phyloP scores from a whole-genome alignment of 1,284 basidiomycete genomes.

The Papiliotrema fonsecae region DNA sequence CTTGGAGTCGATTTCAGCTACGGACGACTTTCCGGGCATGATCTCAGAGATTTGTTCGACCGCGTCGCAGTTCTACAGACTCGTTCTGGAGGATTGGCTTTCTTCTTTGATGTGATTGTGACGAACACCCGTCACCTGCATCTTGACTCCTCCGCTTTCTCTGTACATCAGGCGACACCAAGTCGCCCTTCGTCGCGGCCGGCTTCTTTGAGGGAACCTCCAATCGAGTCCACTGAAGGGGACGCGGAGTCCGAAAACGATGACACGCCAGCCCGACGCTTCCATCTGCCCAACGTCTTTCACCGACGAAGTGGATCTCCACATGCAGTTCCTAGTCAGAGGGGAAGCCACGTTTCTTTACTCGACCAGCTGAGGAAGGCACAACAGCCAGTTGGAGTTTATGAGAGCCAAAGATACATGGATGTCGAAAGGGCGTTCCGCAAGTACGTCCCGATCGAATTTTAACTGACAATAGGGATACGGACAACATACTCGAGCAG shows the following conservation, averaged over 20 bases:
- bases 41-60: constrained; percentile 37
- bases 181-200: constrained; percentile 23
- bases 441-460: constrained; percentile 17
- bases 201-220: constrained; percentile 19
- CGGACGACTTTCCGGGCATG: constrained; percentile 36
- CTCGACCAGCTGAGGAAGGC: constrained; percentile 37
- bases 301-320: constrained; percentile 16
- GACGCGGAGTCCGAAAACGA: constrained; percentile 1
- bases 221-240: not conserved
- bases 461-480: constrained; percentile 37
- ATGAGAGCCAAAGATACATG: constrained; percentile 72
- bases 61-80: constrained; percentile 34
- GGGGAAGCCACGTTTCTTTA: constrained; percentile 32
- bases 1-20: constrained; percentile 42
- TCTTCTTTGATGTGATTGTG: constrained; percentile 47
- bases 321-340: constrained; percentile 12
- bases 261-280: not conserved
- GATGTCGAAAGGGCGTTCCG: constrained; percentile 60
- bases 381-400: constrained; percentile 68
- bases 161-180: constrained; percentile 18
- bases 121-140: constrained; percentile 39
- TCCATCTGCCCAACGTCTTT: not conserved
- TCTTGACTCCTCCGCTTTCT: constrained; percentile 41
- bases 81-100: constrained; percentile 41
- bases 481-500: constrained; percentile 54